phyloP scores from a whole-genome alignment of 495 filamentous ascomycete species.

The Trichoderma erinaceum region DNA sequence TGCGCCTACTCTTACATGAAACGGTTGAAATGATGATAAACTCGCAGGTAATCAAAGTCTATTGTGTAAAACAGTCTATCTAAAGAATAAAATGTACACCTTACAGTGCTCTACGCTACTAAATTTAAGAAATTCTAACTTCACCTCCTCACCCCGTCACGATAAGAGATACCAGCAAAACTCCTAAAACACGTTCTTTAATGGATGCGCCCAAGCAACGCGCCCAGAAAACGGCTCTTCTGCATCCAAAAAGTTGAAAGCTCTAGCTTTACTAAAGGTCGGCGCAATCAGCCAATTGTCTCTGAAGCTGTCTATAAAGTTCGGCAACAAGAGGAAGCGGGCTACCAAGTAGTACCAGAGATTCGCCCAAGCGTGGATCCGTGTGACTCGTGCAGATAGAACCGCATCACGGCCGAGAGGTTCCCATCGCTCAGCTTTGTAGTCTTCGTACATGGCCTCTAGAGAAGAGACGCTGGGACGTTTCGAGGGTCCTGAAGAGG shows the following conservation, averaged over 20 bases:
- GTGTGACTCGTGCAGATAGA: not conserved
- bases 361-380: slow-evolving; percentile 2
- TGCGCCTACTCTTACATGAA: too few species aligned
- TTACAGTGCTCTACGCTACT: too few species aligned
- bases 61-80: too few species aligned
- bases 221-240: not conserved
- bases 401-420: not conserved
- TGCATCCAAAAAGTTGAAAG: slow-evolving; percentile 9
- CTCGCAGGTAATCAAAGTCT: too few species aligned
- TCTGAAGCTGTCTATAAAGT: slow-evolving; percentile 8
- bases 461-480: not conserved
- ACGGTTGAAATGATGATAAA: too few species aligned
- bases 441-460: not conserved
- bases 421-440: not conserved
- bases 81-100: too few species aligned
- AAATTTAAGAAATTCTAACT: too few species aligned
- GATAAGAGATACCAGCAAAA: not conserved
- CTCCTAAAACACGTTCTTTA: not conserved
- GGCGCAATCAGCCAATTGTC: not conserved
- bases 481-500: not conserved
- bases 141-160: too few species aligned
- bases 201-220: slow-evolving; percentile 22
- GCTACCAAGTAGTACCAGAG: not conserved
- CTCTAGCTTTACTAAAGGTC: not conserved
- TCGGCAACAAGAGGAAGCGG: not conserved